A percentile compares a stretch with the other conserved stretches of the same genome.
Conservation (phyloP, 345 rosid species). For the Eucalyptus lansdowneana region DNA sequence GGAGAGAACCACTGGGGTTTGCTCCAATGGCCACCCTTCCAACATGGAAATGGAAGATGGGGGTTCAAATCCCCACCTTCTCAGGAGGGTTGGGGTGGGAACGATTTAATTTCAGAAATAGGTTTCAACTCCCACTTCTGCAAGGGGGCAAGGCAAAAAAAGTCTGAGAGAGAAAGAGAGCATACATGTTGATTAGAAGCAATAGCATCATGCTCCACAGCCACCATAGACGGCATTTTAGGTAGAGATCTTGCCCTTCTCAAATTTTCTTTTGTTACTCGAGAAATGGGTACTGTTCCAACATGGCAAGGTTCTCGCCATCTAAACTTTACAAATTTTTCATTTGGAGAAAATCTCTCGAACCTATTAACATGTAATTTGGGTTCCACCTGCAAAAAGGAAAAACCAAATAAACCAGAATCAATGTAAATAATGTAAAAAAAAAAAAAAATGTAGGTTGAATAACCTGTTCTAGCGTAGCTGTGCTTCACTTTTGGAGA, state of each 20-base stretch:
- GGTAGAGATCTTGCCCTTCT: background rate
- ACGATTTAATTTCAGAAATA: no score
- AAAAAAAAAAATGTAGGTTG: accelerated
- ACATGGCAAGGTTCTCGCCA: background rate
- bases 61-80: no score
- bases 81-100: no score
- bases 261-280: background rate
- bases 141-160: no score
- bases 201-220: background rate
- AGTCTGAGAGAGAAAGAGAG: background rate
- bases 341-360: background rate
- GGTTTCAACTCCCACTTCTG: no score
- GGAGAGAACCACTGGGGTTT: no score
- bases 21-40: no score
- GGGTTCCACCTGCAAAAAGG: background rate
- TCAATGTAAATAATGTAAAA: background rate
- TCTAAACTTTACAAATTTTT: background rate
- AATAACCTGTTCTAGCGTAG: background rate
- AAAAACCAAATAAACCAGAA: background rate
- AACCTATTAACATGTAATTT: background rate
- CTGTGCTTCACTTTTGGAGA: background rate
- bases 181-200: background rate
- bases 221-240: background rate
- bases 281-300: background rate
- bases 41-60: no score